Conservation (phyloP, 2,329 filamentous ascomycete species). For the Aspergillus sp. region DNA sequence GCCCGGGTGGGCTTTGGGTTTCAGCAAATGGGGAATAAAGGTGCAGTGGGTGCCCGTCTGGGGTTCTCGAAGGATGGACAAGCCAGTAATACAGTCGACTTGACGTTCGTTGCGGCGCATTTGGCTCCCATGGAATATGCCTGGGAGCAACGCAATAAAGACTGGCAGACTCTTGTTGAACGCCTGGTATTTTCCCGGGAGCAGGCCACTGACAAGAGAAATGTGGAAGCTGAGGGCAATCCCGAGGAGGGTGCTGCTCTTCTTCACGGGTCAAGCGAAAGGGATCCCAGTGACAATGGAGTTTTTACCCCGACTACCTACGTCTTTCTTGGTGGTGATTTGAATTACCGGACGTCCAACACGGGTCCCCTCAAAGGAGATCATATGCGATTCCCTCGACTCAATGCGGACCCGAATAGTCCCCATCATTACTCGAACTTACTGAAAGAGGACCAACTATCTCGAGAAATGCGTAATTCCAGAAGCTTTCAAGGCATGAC, state of each 20-base stretch:
- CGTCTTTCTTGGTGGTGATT: conserved; percentile 79
- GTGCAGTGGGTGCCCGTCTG: conserved; percentile 71
- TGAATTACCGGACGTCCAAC: conserved; percentile 85
- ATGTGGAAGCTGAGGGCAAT: conserved; percentile 28
- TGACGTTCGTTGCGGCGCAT: conserved; percentile 85
- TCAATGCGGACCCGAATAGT: conserved; percentile 41
- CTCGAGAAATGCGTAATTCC: conserved; percentile 58
- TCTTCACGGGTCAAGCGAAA: conserved; percentile 18
- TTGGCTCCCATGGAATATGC: conserved; percentile 81
- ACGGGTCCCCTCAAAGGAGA: conserved; percentile 54
- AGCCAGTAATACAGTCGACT: conserved; percentile 46
- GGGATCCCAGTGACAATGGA: conserved; percentile 12
- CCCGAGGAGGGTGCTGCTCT: conserved; percentile 26
- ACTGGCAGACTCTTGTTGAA: conserved; percentile 79
- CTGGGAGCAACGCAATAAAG: conserved; percentile 65
- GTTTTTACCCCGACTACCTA: conserved; percentile 70
- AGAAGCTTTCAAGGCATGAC: conserved; percentile 68
- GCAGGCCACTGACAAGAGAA: conserved; percentile 3
- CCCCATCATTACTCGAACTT: conserved; percentile 60
- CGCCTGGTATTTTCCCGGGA: conserved; percentile 61
- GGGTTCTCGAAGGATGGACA: conserved; percentile 43
- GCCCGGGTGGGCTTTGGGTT: conserved; percentile 78
- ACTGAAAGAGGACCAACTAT: conserved; percentile 70
- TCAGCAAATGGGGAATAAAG: conserved; percentile 90
- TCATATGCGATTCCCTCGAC: conserved; percentile 53